A percentile compares a stretch with the other conserved stretches of the same genome.
These are phyloP conservation scores for Colletotrichum viniferum DNA, from an alignment of 2,329 filamentous ascomycete species.

Conservation along the genomic window DNA sequence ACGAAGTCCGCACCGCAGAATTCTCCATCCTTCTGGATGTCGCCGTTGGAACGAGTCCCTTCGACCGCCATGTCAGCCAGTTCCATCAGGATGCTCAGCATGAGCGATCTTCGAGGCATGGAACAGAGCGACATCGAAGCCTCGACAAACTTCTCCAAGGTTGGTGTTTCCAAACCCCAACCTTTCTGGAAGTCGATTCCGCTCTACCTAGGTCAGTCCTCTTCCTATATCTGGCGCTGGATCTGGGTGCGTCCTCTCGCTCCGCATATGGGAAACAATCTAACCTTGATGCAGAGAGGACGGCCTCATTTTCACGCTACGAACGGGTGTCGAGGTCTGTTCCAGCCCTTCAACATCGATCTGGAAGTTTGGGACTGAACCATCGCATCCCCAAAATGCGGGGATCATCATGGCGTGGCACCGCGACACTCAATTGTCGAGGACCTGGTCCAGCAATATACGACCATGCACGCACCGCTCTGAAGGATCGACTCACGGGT, in stretches of 20 bases:
- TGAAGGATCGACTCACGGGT: slow-evolving; percentile 53
- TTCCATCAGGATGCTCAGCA: too few relatives aligned
- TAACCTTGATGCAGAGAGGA: slow-evolving; percentile 43
- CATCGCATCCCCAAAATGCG: too few relatives aligned
- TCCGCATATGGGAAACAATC: background rate
- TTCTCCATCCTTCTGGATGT: too few relatives aligned
- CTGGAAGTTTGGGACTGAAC: too few relatives aligned
- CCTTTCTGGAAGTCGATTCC: slow-evolving; percentile 76
- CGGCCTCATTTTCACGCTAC: slow-evolving; percentile 70
- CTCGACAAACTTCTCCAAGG: too few relatives aligned
- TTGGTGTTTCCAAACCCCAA: slow-evolving; percentile 42
- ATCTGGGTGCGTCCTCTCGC: slow-evolving; percentile 55
- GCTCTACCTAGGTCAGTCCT: slow-evolving; percentile 76
- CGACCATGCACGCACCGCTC: slow-evolving; percentile 56
- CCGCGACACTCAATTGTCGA: too few relatives aligned
- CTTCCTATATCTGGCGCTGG: slow-evolving; percentile 66
- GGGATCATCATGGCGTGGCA: too few relatives aligned
- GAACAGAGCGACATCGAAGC: too few relatives aligned
- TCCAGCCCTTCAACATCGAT: slow-evolving; percentile 64
- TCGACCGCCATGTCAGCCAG: too few relatives aligned
- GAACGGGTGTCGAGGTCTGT: slow-evolving; percentile 72
- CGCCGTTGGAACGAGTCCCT: too few relatives aligned
- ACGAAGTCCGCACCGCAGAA: too few relatives aligned
- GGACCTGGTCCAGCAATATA: slow-evolving; percentile 53
- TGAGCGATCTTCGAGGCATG: too few relatives aligned